Evolutionary conservation across 176 grass and related monocot genomes (phyloP).

Genomic region (Oryza rufipogon): DNA sequence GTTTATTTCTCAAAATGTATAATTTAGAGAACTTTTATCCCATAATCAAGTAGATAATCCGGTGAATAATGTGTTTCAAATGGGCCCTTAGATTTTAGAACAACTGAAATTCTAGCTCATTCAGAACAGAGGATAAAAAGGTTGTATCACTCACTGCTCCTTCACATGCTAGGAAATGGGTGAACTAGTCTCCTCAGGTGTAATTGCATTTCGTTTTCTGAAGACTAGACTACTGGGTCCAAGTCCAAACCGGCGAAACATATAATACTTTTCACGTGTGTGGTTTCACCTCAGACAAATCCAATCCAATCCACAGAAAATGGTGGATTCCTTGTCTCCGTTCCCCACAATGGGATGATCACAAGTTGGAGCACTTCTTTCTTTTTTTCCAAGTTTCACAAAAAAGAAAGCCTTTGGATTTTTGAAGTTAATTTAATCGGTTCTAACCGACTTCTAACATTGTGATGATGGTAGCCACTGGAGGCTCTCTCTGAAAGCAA

Average conservation of each 20-base stretch:
- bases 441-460: neutral
- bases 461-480: conserved; percentile 17
- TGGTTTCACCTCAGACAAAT: conserved; percentile 5
- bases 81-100: neutral
- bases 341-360: conserved; percentile 21
- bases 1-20: too few species aligned
- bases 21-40: too few species aligned
- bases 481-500: conserved; percentile 41
- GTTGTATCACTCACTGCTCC: neutral
- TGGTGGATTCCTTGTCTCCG: conserved; percentile 15
- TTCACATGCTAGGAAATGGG: neutral
- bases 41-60: too few species aligned
- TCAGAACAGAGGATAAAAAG: neutral
- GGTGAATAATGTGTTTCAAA: too few species aligned
- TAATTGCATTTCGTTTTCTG: conserved; percentile 1
- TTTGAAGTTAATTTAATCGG: neutral
- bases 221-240: conserved; percentile 20
- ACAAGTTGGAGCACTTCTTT: conserved; percentile 2
- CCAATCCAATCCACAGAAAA: neutral
- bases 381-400: neutral
- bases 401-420: neutral
- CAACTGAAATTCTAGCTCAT: neutral
- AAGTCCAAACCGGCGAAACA: conserved; percentile 12
- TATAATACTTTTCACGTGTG: conserved; percentile 28
- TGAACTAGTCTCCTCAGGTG: neutral